phyloP scores from a whole-genome alignment of 2,329 filamentous ascomycete species.

The Ceratocystis harringtonii region DNA sequence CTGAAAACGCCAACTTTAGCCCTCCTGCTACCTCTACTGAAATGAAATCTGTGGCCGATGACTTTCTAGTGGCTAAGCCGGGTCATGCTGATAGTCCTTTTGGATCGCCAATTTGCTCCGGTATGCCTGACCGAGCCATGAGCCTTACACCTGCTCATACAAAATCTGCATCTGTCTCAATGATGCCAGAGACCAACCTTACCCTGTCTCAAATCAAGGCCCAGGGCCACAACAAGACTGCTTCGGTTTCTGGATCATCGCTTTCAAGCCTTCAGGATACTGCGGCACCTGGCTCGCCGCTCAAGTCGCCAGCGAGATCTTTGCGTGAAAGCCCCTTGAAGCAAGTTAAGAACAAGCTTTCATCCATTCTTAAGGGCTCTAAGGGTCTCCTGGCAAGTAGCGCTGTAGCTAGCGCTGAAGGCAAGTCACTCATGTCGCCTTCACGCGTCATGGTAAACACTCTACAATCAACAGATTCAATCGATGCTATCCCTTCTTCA shows the following conservation, averaged over 20 bases:
- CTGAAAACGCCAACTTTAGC: constrained; percentile 1
- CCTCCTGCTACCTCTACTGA: background rate
- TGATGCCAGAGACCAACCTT: constrained; percentile 27
- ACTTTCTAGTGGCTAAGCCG: constrained; percentile 30
- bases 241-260: constrained; percentile 43
- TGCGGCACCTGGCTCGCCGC: constrained; percentile 27
- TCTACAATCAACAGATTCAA: constrained; percentile 35
- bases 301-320: constrained; percentile 41
- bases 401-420: constrained; percentile 46
- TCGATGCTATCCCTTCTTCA: constrained; percentile 23
- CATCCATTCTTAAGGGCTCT: constrained; percentile 77
- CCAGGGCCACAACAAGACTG: constrained; percentile 11
- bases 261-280: constrained; percentile 34
- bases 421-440: constrained; percentile 43
- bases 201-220: constrained; percentile 21
- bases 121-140: background rate
- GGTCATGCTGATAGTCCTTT: constrained; percentile 24
- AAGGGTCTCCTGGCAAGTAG: constrained; percentile 74
- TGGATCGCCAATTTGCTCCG: constrained; percentile 24
- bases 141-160: constrained; percentile 32
- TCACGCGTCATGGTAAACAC: constrained; percentile 34
- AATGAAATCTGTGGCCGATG: constrained; percentile 12
- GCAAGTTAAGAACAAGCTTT: constrained; percentile 83
- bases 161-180: constrained; percentile 50
- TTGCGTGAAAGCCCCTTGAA: constrained; percentile 67